Percentiles rank a stretch among this genome's conserved stretches.
These are phyloP conservation scores for Cercospora beticola DNA, from an alignment of 2,329 filamentous ascomycete species.

Conservation along the genomic window DNA sequence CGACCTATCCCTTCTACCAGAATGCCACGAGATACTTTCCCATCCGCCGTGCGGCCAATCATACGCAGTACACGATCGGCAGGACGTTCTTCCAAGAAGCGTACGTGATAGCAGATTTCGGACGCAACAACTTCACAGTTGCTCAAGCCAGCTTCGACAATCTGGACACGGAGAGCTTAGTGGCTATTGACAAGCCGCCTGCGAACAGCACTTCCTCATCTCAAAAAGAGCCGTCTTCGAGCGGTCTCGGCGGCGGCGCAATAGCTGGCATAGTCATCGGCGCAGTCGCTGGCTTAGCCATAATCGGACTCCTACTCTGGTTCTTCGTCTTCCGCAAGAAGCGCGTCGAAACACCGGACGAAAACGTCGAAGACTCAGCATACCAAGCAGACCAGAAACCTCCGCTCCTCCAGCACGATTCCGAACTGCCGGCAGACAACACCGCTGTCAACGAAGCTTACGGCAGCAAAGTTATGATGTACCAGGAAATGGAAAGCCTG, in stretches of 20 bases:
- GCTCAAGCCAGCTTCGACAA: conserved; percentile 26
- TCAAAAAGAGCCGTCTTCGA: conserved; percentile 16
- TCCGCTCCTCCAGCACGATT: neutral
- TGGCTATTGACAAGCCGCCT: conserved; percentile 9
- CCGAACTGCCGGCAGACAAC: conserved; percentile 7
- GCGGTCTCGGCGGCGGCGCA: conserved; percentile 72
- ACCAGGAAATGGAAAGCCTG: conserved; percentile 9
- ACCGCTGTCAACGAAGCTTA: conserved; percentile 6
- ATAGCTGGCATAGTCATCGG: conserved; percentile 92
- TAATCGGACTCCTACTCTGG: conserved; percentile 51
- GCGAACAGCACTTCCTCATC: neutral
- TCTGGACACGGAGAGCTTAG: neutral
- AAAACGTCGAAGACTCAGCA: neutral
- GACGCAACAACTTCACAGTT: conserved; percentile 30
- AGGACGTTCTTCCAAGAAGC: conserved; percentile 33
- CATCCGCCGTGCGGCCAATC: conserved; percentile 26
- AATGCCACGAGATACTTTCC: conserved; percentile 31
- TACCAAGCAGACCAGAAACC: neutral
- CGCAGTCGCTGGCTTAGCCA: conserved; percentile 65
- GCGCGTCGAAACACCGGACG: neutral
- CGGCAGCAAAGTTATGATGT: neutral
- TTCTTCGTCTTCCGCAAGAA: conserved; percentile 43
- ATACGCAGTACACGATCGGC: conserved; percentile 31
- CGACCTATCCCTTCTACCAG: conserved; percentile 34
- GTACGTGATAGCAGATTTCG: conserved; percentile 34